Evolutionary conservation across 805 yeast species (phyloP).

Genomic region (Metschnikowia reukaufii): DNA sequence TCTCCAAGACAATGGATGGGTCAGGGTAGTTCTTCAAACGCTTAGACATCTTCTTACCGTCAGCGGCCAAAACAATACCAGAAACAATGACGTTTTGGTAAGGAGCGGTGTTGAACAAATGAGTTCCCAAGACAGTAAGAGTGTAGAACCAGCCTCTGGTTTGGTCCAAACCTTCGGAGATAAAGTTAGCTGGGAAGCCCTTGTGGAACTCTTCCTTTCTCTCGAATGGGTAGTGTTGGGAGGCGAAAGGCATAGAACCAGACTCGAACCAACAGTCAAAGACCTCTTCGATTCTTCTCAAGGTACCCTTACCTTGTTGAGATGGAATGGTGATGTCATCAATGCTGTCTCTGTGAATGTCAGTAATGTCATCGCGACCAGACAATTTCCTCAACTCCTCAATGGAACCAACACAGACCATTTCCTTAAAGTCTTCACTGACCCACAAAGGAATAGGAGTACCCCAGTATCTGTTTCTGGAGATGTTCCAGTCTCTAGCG

Average conservation of each 20-base stretch:
- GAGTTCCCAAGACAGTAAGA: conserved; percentile 91
- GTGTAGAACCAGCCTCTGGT: conserved; percentile 99
- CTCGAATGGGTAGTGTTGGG: conserved; percentile 96
- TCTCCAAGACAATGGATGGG: conserved; percentile 75
- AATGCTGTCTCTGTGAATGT: conserved; percentile 90
- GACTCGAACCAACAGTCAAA: conserved; percentile 99
- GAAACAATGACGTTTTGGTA: conserved; percentile 92
- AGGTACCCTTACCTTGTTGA: conserved; percentile 77
- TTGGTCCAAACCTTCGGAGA: conserved; percentile 98
- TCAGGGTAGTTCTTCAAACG: conserved; percentile 97
- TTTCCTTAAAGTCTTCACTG: conserved; percentile 87
- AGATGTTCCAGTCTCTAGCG: conserved; percentile 98
- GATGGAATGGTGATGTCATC: conserved; percentile 95
- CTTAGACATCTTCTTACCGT: conserved; percentile 99
- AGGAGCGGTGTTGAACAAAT: conserved; percentile 88
- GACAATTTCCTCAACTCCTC: conserved; percentile 82
- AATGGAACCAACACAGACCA: conserved; percentile 90
- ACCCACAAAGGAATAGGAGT: conserved; percentile 99
- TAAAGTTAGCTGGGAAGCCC: conserved; percentile 95
- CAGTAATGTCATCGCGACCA: conserved; percentile 79
- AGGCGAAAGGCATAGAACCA: conserved; percentile 98
- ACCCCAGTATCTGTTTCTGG: conserved; percentile 99
- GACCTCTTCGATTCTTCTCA: conserved; percentile 93
- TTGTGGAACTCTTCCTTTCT: conserved; percentile 64
- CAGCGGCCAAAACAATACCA: conserved; percentile 96